Base-by-base conservation (phyloP, 2,329 filamentous ascomycete genomes). In the Trichoderma koningii region DNA sequence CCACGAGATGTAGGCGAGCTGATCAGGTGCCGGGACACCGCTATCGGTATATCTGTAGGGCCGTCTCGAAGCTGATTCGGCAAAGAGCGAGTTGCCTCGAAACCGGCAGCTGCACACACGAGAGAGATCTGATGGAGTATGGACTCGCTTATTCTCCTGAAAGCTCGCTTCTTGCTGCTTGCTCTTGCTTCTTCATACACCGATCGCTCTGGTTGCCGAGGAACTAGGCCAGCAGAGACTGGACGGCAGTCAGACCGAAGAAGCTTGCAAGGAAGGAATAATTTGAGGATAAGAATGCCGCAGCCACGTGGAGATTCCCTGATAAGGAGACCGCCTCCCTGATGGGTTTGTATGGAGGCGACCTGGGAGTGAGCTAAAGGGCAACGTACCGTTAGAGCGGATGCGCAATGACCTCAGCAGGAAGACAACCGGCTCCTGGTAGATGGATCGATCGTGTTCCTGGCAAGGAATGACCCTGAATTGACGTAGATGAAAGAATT, bases 401-500 rank as follows among this genome's bases (percentile, higher is more conserved):
- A 30, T 45, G 48, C 38, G 21, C 38, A 17, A 41, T 21, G 26
- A n/a, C 17, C 7, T 28, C 42, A 14, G 38, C 38, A 38, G 23
- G 5, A 12, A 51, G 34, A 44, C 38, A 2, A 17, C n/a, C 15
- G 30, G 21, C 14, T 26, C 14, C 26, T 23, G 21, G 38, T 2
- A n/a, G 28, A 26, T 19, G 21, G 10, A 23, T 3, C 12, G 28
- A 23, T 26, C 19, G 7, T 38, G 45, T 17, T 60, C 30, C 30
- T n/a, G 9, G n/a, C 19, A n/a, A 34, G 10, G 26, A 41, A 60
- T 41, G 56, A 34, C 19, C 30, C 12, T 41, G 10, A 9, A 41
- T 59, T 59, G 50, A 50, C 45, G 30, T 14, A 28, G 56, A n/a
- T 60, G 56, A 50, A 60, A 26, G 48, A 60, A 59, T 59, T 60